Base-by-base conservation (phyloP, 2,329 filamentous ascomycete species). In the Blumeria graminis region DNA sequence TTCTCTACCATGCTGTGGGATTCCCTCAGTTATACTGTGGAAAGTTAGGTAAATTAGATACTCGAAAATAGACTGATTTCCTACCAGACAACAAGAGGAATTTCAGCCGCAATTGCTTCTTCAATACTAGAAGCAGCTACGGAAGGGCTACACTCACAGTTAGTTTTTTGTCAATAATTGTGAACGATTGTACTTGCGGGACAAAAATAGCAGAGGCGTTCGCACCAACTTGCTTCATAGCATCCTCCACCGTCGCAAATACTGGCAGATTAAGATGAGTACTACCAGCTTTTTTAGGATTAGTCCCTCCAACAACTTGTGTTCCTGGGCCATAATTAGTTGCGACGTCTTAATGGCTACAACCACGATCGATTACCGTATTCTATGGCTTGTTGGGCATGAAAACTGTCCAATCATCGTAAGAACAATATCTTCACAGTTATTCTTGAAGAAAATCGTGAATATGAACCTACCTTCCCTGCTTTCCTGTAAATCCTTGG, bases 401-500 rank as follows among this genome's bases (percentile, higher is more conserved):
- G 92, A 78, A 98, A 98, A 65, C 90, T 96, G 64, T 56, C 55
- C 55, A 60, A 60, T 58, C 50, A 62, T 69, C 61, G 70, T 70
- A 63, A 68, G 60, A 51, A 60, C 22, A 48, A 8, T 43, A 28
- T 36, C 58, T 13, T 11, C 10, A 33, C 54, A 34, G 28, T 10
- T n/a, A 14, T 56, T 22, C 53, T 48, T 36, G 22, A 28, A 28
- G 22, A 28, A 28, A 28, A 28, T 28, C 22, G 56, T 55, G 22
- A 28, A 4, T 28, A 4, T 1, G 22, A 28, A 82, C 82, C 72
- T 71, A 88, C 84, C 84, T 90, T 83, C 87, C 87, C 78, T 94
- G 88, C 77, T 86, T 92, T 70, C 90, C 90, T 57, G 90, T 96
- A 72, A 96, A 96, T 64, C 92, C 92, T 75, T 98, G 92, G 76